phyloP scores from a whole-genome alignment of 176 grass and related monocot species.

The Juncus inflexus region DNA sequence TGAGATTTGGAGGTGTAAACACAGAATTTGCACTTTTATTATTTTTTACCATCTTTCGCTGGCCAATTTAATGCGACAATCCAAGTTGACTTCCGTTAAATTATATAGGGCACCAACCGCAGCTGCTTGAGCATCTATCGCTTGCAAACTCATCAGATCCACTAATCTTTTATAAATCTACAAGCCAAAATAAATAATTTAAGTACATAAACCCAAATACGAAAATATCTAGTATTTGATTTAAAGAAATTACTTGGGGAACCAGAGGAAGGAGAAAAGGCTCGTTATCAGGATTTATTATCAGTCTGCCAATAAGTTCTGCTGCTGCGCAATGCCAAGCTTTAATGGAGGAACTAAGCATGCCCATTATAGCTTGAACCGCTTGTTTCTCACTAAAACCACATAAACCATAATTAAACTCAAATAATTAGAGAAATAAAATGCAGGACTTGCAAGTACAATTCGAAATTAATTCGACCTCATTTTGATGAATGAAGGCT shows the following conservation, averaged over 20 bases:
- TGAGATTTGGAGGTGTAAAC: no score
- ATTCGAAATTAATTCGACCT: constrained; percentile 49
- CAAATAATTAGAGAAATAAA: constrained; percentile 20
- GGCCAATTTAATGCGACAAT: constrained; percentile 83
- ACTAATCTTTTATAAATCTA: constrained; percentile 90
- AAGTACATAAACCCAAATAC: background rate
- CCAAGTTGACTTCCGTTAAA: constrained; percentile 92
- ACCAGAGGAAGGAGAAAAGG: constrained; percentile 73
- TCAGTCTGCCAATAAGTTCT: constrained; percentile 89
- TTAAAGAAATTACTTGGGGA: constrained; percentile 42
- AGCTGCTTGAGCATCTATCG: constrained; percentile 90
- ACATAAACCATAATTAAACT: constrained; percentile 17
- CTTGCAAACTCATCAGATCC: constrained; percentile 81
- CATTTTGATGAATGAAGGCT: constrained; percentile 86
- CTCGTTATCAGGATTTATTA: constrained; percentile 99
- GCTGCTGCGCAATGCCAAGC: constrained; percentile 93
- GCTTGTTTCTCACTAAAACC: constrained; percentile 69
- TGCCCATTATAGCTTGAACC: constrained; percentile 91
- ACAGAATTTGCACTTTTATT: no score
- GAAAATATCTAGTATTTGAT: background rate
- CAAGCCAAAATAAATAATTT: constrained; percentile 23
- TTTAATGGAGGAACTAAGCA: constrained; percentile 86
- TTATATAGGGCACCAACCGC: constrained; percentile 92
- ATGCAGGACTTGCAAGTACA: constrained; percentile 3
- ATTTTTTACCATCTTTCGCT: constrained; percentile 71